Conservation (phyloP, 225 moss, liverwort and hornwort genomes). For the Bryum argenteum region DNA sequence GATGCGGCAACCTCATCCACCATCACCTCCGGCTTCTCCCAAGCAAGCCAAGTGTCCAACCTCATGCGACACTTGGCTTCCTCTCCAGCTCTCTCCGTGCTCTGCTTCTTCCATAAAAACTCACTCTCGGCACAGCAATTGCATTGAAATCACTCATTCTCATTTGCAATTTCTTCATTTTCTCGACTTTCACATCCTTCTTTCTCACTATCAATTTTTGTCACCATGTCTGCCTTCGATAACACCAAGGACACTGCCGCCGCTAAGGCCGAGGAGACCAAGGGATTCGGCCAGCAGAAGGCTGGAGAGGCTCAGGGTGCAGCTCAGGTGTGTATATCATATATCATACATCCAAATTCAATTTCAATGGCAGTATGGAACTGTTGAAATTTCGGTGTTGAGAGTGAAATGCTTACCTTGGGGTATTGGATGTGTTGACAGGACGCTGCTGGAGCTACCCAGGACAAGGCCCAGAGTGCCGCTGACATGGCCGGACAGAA, state of each 20-base stretch:
- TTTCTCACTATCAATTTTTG: no score
- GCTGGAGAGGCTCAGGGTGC: conserved; percentile 42
- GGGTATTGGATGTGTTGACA: background rate
- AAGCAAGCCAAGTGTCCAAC: conserved; percentile 28
- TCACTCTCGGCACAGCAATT: accelerated
- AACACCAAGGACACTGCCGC: conserved; percentile 32
- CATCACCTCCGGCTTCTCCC: background rate
- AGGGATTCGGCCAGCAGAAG: conserved; percentile 49
- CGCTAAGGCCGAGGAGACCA: conserved; percentile 44
- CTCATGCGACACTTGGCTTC: conserved; percentile 25
- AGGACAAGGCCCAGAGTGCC: conserved; percentile 31
- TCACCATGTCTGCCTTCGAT: conserved; percentile 34
- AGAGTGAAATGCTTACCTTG: background rate
- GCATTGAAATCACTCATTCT: accelerated
- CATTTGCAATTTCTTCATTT: background rate
- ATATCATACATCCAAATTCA: background rate
- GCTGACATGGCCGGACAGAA: conserved; percentile 21
- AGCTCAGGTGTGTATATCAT: conserved; percentile 24
- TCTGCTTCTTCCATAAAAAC: background rate
- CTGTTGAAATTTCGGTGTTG: background rate
- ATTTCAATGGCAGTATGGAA: background rate
- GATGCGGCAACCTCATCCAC: conserved; percentile 27
- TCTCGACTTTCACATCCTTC: background rate
- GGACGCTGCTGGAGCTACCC: conserved; percentile 45
- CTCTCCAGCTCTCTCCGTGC: conserved; percentile 10